Percentiles rank a stretch among this genome's conserved stretches.
These are phyloP conservation scores for Mortierella sp. DNA, from an alignment of 371 early-diverging fungal species.

Conservation along the genomic window DNA sequence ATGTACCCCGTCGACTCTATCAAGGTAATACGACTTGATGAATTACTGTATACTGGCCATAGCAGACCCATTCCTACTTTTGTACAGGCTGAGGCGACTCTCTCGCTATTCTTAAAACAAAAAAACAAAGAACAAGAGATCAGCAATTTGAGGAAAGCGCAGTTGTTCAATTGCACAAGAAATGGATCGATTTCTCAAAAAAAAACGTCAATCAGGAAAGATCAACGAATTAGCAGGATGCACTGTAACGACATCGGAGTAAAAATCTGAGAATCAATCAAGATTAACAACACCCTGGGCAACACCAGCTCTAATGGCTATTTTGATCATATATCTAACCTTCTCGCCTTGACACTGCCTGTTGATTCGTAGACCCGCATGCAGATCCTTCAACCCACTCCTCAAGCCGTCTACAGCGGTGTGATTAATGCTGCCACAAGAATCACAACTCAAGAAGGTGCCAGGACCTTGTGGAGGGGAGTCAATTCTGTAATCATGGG, in stretches of 20 bases:
- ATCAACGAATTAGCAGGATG: constrained; percentile 4
- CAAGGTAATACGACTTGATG: constrained; percentile 74
- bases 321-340: not conserved
- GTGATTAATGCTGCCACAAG: constrained; percentile 72
- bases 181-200: not conserved
- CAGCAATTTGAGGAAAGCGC: not conserved
- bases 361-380: constrained; percentile 80
- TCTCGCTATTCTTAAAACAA: too few relatives aligned
- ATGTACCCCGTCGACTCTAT: constrained; percentile 96
- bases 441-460: constrained; percentile 81
- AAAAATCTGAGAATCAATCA: constrained; percentile 1
- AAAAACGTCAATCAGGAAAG: constrained; percentile 59
- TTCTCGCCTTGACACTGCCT: constrained; percentile 7
- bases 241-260: not conserved
- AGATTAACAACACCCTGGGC: not conserved
- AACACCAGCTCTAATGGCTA: not conserved
- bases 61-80: too few relatives aligned
- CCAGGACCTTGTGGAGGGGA: constrained; percentile 91
- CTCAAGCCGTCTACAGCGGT: constrained; percentile 73
- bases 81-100: too few relatives aligned
- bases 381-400: constrained; percentile 80
- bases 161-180: too few relatives aligned
- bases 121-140: not conserved
- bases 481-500: constrained; percentile 93
- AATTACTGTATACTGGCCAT: too few relatives aligned